Evolutionary conservation across 2,329 filamentous ascomycete species (phyloP).

Genomic region (Aureobasidium sp.): DNA sequence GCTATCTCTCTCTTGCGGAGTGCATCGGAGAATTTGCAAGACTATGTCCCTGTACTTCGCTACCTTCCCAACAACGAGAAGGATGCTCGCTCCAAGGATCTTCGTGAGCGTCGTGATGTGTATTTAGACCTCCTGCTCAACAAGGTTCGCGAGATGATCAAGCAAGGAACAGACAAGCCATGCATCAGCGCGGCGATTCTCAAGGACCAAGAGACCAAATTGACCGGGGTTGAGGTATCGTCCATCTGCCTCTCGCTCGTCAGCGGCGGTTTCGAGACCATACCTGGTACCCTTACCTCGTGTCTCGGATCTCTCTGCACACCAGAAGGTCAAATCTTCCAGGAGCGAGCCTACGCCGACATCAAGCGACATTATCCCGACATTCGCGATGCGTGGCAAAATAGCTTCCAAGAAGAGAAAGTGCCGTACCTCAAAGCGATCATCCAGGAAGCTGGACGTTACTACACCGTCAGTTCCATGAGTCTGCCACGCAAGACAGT

Average conservation of each 20-base stretch:
- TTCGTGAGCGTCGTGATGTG: conserved; percentile 42
- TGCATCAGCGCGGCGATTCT: conserved; percentile 49
- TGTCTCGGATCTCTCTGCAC: conserved; percentile 46
- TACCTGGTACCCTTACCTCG: conserved; percentile 47
- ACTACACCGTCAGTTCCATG: conserved; percentile 50
- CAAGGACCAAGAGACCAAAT: conserved; percentile 48
- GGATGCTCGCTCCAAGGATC: conserved; percentile 40
- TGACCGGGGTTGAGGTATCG: conserved; percentile 47
- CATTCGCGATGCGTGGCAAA: conserved; percentile 41
- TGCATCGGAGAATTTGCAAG: conserved; percentile 48
- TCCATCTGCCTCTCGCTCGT: conserved; percentile 49
- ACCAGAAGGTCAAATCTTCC: conserved; percentile 42
- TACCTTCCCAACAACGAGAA: conserved; percentile 49
- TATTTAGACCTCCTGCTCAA: conserved; percentile 46
- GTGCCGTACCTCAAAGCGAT: conserved; percentile 45
- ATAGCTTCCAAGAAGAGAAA: conserved; percentile 40
- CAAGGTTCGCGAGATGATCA: conserved; percentile 47
- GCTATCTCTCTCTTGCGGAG: conserved; percentile 46
- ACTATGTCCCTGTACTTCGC: conserved; percentile 46
- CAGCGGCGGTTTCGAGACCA: conserved; percentile 49
- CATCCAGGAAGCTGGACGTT: conserved; percentile 47
- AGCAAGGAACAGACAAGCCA: conserved; percentile 46
- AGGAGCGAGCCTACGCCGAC: conserved; percentile 47
- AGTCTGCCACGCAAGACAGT: conserved; percentile 47
- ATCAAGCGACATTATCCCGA: conserved; percentile 45